Conservation (phyloP, 2,329 filamentous ascomycete genomes). For the Daldinia sp. region DNA sequence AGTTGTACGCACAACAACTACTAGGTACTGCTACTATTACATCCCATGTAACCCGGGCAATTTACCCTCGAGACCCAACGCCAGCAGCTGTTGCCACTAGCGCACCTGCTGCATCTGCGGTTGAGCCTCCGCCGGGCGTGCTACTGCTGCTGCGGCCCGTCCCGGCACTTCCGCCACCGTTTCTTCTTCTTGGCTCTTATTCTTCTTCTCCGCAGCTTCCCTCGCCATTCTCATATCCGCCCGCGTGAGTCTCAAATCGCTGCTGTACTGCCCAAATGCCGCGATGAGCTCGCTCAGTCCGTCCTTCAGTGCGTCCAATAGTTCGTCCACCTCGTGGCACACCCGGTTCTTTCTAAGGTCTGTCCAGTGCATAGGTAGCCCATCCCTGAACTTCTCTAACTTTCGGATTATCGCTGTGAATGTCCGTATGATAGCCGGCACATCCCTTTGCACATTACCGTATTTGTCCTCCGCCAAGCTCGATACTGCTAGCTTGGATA, state of each 20-base stretch:
- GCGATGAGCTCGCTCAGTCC: conserved; percentile 74
- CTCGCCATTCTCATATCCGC: conserved; percentile 80
- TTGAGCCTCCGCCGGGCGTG: conserved; percentile 14
- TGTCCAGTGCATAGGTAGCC: conserved; percentile 79
- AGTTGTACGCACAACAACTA: conserved; percentile 20
- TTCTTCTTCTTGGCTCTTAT: conserved; percentile 22
- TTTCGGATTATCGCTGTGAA: conserved; percentile 76
- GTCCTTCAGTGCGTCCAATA: conserved; percentile 73
- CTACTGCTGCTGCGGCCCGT: background rate
- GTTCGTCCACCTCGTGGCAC: conserved; percentile 75
- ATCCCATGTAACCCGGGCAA: background rate
- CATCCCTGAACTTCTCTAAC: conserved; percentile 74
- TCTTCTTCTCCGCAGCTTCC: conserved; percentile 65
- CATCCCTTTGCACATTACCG: conserved; percentile 86
- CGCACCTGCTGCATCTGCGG: conserved; percentile 52
- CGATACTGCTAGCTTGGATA: conserved; percentile 76
- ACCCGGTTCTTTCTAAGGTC: conserved; percentile 72
- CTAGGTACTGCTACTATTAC: background rate
- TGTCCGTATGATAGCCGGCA: conserved; percentile 78
- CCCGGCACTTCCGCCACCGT: background rate
- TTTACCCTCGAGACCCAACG: conserved; percentile 2
- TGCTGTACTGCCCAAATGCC: conserved; percentile 80
- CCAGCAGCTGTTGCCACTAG: conserved; percentile 43
- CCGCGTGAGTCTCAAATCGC: conserved; percentile 75
- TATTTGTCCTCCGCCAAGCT: conserved; percentile 85